These are phyloP conservation scores for Phytophthora sojae DNA, from an alignment of 352 stramenopile genomes.

Conservation along the genomic window DNA sequence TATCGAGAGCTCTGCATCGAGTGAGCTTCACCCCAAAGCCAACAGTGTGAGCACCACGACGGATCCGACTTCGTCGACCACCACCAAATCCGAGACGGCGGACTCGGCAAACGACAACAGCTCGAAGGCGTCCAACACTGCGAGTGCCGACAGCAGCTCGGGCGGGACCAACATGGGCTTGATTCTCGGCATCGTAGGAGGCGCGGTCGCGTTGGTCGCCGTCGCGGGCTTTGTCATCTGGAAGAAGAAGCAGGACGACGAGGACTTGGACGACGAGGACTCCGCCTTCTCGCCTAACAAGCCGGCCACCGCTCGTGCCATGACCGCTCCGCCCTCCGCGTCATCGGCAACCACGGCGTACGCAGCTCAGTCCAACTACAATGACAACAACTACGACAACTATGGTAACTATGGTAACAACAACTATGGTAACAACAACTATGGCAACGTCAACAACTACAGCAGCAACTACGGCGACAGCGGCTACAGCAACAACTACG, in stretches of 20 bases:
- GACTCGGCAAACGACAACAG: slow-evolving; percentile 33
- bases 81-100: slow-evolving; percentile 36
- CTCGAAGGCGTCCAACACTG: slow-evolving; percentile 42
- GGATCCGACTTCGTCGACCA: slow-evolving; percentile 18
- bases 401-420: slow-evolving; percentile 21
- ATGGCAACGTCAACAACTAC: slow-evolving; percentile 5
- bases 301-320: slow-evolving; percentile 15
- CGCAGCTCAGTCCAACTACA: slow-evolving; percentile 31
- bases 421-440: slow-evolving; percentile 27
- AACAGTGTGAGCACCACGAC: slow-evolving; percentile 31
- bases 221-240: slow-evolving; percentile 68
- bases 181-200: slow-evolving; percentile 60
- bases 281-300: slow-evolving; percentile 40
- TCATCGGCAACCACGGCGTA: slow-evolving; percentile 38
- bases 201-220: slow-evolving; percentile 50
- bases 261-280: slow-evolving; percentile 71
- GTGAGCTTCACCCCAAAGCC: slow-evolving; percentile 17
- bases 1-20: slow-evolving; percentile 21
- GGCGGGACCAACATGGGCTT: slow-evolving; percentile 49
- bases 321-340: slow-evolving; percentile 28
- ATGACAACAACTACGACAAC: slow-evolving; percentile 22
- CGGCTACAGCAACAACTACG: slow-evolving; percentile 16
- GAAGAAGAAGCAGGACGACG: slow-evolving; percentile 64
- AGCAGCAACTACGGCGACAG: slow-evolving; percentile 12
- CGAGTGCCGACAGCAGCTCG: slow-evolving; percentile 31